Conservation (phyloP, 495 filamentous ascomycete species). For the Cladorrhinum samala region DNA sequence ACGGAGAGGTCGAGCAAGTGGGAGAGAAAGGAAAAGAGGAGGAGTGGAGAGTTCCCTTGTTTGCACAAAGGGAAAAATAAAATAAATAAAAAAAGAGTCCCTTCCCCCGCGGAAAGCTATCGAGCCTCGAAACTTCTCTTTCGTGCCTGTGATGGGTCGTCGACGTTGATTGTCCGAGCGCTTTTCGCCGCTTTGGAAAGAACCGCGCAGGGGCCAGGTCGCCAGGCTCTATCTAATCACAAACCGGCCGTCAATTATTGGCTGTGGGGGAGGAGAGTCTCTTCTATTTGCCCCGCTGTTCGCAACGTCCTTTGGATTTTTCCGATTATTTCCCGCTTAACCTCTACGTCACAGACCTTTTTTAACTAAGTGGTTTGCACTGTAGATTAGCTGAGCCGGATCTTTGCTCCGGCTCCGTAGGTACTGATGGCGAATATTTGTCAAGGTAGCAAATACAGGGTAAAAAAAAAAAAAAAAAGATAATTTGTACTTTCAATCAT, state of each 20-base stretch:
- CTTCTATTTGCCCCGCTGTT: neutral
- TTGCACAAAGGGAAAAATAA: neutral
- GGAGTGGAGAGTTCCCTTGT: neutral
- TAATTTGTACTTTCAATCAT: too few relatives aligned
- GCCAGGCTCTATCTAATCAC: slow-evolving; percentile 9
- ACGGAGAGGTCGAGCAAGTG: neutral
- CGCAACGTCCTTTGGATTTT: neutral
- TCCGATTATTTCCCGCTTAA: slow-evolving; percentile 3
- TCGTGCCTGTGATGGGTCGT: slow-evolving; percentile 1
- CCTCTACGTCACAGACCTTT: neutral
- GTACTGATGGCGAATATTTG: neutral
- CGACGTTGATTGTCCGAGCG: slow-evolving; percentile 24
- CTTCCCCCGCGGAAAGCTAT: slow-evolving; percentile 8
- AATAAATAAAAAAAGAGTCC: slow-evolving; percentile 22
- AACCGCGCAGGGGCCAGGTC: slow-evolving; percentile 1
- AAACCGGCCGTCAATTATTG: slow-evolving; percentile 18
- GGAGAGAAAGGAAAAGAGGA: neutral
- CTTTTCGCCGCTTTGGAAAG: slow-evolving; percentile 24
- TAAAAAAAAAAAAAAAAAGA: too few relatives aligned
- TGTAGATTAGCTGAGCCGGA: neutral
- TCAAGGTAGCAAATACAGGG: too few relatives aligned
- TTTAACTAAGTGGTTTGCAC: neutral
- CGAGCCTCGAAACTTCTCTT: neutral
- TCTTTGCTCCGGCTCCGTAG: neutral
- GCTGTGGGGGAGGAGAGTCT: neutral